Conservation (phyloP, 2,329 filamentous ascomycete genomes). For the Epichloe aotearoae region DNA sequence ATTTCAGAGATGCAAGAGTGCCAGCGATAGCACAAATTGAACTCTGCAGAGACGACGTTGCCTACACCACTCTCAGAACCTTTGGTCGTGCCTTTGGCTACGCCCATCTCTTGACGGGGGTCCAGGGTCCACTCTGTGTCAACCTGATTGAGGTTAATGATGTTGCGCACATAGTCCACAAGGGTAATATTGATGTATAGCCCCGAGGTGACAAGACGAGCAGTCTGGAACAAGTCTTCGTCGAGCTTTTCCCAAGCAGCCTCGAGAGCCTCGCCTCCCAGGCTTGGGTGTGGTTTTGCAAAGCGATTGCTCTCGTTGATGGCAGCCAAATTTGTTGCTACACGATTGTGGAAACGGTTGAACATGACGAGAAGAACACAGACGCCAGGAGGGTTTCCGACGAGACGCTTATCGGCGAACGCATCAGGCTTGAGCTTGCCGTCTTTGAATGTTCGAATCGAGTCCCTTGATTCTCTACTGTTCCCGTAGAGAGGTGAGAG, state of each 20-base stretch:
- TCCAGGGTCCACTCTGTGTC: conserved; percentile 75
- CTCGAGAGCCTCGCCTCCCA: conserved; percentile 34
- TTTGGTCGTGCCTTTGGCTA: conserved; percentile 35
- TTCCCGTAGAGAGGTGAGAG: conserved; percentile 59
- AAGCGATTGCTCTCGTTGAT: conserved; percentile 82
- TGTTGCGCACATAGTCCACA: conserved; percentile 66
- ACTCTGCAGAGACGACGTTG: conserved; percentile 76
- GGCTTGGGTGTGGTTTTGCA: conserved; percentile 41
- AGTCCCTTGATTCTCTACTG: conserved; percentile 51
- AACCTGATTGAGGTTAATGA: conserved; percentile 43
- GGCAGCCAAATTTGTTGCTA: conserved; percentile 63
- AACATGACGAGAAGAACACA: conserved; percentile 65
- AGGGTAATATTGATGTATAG: conserved; percentile 70
- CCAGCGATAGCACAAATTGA: conserved; percentile 82
- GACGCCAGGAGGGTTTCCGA: conserved; percentile 60
- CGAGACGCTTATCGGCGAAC: conserved; percentile 57
- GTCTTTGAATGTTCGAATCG: conserved; percentile 55
- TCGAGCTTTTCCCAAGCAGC: conserved; percentile 56
- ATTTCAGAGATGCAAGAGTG: conserved; percentile 60
- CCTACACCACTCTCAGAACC: conserved; percentile 59
- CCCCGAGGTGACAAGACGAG: conserved; percentile 59
- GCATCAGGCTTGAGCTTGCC: conserved; percentile 61
- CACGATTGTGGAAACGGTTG: conserved; percentile 77
- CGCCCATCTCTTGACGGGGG: conserved; percentile 55
- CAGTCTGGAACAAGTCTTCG: conserved; percentile 68